phyloP scores from a whole-genome alignment of 2,329 filamentous ascomycete genomes.

The Apiospora kogelbergensis region DNA sequence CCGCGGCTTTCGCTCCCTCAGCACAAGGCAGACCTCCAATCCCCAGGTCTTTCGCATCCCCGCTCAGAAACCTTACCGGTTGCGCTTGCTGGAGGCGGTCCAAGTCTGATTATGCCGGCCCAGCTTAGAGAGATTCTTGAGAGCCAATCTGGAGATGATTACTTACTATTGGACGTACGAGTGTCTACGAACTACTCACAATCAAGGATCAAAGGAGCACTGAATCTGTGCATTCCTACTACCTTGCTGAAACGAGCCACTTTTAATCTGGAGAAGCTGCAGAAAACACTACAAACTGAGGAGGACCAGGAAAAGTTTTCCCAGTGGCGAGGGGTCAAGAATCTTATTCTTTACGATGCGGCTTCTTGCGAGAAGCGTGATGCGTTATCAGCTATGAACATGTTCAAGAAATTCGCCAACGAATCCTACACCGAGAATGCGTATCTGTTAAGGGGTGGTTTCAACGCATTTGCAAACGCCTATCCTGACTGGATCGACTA shows the following conservation, averaged over 20 bases:
- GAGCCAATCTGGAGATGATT: conserved; percentile 34
- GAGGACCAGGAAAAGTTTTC: conserved; percentile 71
- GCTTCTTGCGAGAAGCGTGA: conserved; percentile 77
- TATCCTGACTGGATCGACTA: conserved; percentile 66
- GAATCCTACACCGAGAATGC: conserved; percentile 78
- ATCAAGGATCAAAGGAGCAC: conserved; percentile 73
- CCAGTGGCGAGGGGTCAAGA: conserved; percentile 70
- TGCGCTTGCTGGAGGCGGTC: conserved; percentile 44
- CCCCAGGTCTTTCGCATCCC: conserved; percentile 21
- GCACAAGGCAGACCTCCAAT: conserved; percentile 43
- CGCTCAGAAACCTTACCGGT: conserved; percentile 55
- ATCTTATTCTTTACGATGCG: conserved; percentile 86
- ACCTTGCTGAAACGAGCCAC: conserved; percentile 88
- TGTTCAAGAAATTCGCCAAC: conserved; percentile 86
- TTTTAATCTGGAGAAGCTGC: conserved; percentile 84
- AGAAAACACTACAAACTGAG: conserved; percentile 78
- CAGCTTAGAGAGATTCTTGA: conserved; percentile 59
- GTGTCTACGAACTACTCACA: conserved; percentile 80
- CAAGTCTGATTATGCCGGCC: conserved; percentile 52
- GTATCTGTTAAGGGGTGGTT: conserved; percentile 80
- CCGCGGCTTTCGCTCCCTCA: conserved; percentile 55
- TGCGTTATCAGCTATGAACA: conserved; percentile 76
- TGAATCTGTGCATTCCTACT: conserved; percentile 94
- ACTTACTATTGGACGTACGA: conserved; percentile 81
- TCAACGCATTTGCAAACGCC: conserved; percentile 67